These are phyloP conservation scores for Candida coquimbonensis DNA, from an alignment of 805 yeast species.

Conservation along the genomic window DNA sequence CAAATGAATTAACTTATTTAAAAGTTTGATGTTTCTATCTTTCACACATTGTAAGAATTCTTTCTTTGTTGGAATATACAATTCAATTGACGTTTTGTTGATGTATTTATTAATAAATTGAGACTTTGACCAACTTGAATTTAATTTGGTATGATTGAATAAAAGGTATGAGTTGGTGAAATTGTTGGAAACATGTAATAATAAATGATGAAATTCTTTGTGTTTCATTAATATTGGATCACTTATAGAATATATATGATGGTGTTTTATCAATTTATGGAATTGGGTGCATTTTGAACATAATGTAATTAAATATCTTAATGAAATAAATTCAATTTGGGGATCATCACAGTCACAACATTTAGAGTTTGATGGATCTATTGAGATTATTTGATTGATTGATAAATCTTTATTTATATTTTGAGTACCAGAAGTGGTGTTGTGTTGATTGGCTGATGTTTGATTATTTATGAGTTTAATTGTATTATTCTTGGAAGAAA, in stretches of 20 bases:
- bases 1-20: constrained; percentile 28
- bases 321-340: constrained; percentile 82
- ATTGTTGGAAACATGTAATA: constrained; percentile 50
- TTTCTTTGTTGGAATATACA: too few relatives aligned
- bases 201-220: constrained; percentile 47
- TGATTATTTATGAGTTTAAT: too few relatives aligned
- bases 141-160: neutral
- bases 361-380: constrained; percentile 44
- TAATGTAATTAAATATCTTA: constrained; percentile 61
- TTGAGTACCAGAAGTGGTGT: too few relatives aligned
- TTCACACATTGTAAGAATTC: too few relatives aligned
- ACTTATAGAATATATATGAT: constrained; percentile 77
- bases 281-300: constrained; percentile 85
- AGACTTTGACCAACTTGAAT: constrained; percentile 12
- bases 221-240: constrained; percentile 43
- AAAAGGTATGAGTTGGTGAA: constrained; percentile 59
- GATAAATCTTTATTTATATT: too few relatives aligned
- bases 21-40: too few relatives aligned
- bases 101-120: too few relatives aligned
- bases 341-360: constrained; percentile 79
- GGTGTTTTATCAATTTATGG: constrained; percentile 77
- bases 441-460: too few relatives aligned
- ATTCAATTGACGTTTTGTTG: too few relatives aligned
- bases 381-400: constrained; percentile 17
- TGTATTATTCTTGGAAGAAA: neutral